These are phyloP conservation scores for Metschnikowia lunata DNA, from an alignment of 805 yeast species.

Conservation along the genomic window DNA sequence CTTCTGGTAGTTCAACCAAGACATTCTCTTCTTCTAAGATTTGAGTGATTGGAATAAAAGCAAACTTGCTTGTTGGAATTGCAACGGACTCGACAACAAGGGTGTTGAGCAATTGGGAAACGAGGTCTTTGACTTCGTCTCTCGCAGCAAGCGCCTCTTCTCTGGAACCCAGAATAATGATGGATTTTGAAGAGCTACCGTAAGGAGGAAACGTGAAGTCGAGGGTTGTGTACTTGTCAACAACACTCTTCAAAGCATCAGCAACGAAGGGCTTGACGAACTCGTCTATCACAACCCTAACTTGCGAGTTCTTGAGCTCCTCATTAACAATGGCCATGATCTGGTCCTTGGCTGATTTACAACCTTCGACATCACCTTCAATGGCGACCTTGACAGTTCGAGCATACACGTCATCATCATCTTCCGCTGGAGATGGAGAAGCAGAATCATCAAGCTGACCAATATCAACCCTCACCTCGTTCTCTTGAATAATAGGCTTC, in stretches of 20 bases:
- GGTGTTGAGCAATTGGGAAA: constrained; percentile 42
- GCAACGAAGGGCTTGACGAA: constrained; percentile 27
- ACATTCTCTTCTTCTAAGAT: constrained; percentile 54
- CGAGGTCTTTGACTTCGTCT: constrained; percentile 42
- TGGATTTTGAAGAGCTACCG: constrained; percentile 31
- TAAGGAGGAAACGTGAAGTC: constrained; percentile 35
- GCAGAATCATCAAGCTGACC: constrained; percentile 33
- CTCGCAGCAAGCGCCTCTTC: constrained; percentile 56
- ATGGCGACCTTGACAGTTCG: constrained; percentile 58
- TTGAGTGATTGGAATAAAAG: constrained; percentile 55
- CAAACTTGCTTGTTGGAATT: constrained; percentile 67
- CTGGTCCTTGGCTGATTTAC: constrained; percentile 62
- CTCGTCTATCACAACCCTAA: constrained; percentile 45
- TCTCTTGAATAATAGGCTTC: constrained; percentile 68
- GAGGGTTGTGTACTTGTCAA: constrained; percentile 22
- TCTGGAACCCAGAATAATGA: constrained; percentile 68
- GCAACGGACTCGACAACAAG: constrained; percentile 52
- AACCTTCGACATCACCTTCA: constrained; percentile 84
- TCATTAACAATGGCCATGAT: constrained; percentile 72
- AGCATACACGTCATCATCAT: constrained; percentile 53
- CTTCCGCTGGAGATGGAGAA: constrained; percentile 23
- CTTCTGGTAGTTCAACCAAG: constrained; percentile 51
- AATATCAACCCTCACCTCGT: constrained; percentile 69
- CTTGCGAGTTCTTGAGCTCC: constrained; percentile 56
- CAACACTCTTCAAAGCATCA: constrained; percentile 23